phyloP scores from a whole-genome alignment of 2,329 filamentous ascomycete species.

The Diaporthe velutina region DNA sequence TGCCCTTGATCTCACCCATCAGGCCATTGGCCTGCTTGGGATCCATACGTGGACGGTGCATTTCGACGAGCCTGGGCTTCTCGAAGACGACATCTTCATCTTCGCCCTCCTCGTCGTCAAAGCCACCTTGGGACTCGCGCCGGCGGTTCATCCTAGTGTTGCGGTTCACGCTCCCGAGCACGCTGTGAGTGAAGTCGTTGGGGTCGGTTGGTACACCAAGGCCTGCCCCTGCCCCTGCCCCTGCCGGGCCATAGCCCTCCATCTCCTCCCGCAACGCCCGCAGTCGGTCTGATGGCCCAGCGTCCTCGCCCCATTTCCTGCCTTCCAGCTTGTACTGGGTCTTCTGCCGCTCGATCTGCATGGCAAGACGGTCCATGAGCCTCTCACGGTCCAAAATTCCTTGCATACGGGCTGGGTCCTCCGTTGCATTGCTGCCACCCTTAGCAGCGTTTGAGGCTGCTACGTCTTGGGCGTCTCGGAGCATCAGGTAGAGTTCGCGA shows the following conservation, averaged over 20 bases:
- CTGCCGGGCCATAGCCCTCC: constrained; percentile 70
- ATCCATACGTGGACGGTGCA: constrained; percentile 77
- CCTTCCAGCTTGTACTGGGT: constrained; percentile 98
- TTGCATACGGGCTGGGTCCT: constrained; percentile 83
- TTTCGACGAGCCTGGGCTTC: constrained; percentile 83
- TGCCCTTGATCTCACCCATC: constrained; percentile 79
- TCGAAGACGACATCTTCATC: constrained; percentile 77
- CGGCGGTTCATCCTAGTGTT: constrained; percentile 63
- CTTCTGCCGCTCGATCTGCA: constrained; percentile 96
- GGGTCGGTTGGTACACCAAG: constrained; percentile 62
- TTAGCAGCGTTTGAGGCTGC: constrained; percentile 85
- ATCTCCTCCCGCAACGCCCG: constrained; percentile 94
- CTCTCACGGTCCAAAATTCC: constrained; percentile 93
- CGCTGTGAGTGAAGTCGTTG: constrained; percentile 76
- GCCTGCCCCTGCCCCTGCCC: constrained; percentile 60
- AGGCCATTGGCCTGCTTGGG: constrained; percentile 76
- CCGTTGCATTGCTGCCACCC: constrained; percentile 66
- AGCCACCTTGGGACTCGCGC: constrained; percentile 46
- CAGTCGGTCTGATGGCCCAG: constrained; percentile 90
- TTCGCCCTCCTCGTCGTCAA: constrained; percentile 62
- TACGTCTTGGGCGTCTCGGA: constrained; percentile 95
- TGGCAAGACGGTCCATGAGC: constrained; percentile 93
- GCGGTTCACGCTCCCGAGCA: constrained; percentile 79
- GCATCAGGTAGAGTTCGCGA: constrained; percentile 96
- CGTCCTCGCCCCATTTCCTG: constrained; percentile 85